phyloP scores from a whole-genome alignment of 192 early-diverging fungal species.

The Spizellomyces sp. region DNA sequence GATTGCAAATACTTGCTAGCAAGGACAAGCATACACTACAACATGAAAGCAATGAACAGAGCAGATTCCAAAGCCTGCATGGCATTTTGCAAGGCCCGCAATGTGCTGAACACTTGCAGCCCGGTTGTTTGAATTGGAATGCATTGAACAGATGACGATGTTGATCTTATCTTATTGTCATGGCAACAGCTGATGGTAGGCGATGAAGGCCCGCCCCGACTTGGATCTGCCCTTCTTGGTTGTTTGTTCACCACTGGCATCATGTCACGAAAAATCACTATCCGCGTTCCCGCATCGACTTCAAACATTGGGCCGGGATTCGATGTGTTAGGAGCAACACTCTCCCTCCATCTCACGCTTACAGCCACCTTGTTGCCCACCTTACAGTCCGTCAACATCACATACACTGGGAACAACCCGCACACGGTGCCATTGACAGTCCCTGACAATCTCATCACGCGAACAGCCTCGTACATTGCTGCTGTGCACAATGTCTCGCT shows the following conservation, averaged over 20 bases:
- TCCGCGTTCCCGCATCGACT: conserved; percentile 92
- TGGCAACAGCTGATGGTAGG: background rate
- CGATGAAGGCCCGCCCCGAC: background rate
- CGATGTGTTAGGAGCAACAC: conserved; percentile 89
- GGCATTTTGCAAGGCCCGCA: too few relatives aligned
- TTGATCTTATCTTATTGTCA: conserved; percentile 1
- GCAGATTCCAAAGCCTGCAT: too few relatives aligned
- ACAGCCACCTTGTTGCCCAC: conserved; percentile 25
- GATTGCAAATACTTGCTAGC: too few relatives aligned
- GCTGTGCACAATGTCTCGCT: conserved; percentile 63
- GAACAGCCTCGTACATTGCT: conserved; percentile 89
- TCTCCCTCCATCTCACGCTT: conserved; percentile 84
- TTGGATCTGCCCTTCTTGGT: too few relatives aligned
- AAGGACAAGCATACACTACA: too few relatives aligned
- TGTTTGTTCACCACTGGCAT: background rate
- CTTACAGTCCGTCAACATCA: conserved; percentile 30
- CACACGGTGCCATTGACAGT: conserved; percentile 80
- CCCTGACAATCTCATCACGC: conserved; percentile 85
- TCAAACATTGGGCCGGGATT: conserved; percentile 98
- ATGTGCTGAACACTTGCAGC: too few relatives aligned
- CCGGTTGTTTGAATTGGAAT: too few relatives aligned
- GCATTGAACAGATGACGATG: too few relatives aligned
- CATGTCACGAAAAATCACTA: conserved; percentile 39
- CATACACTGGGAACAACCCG: conserved; percentile 65
- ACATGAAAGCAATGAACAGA: too few relatives aligned